Conservation (phyloP, 2,329 filamentous ascomycete genomes). For the Aurifilum marmelostoma region DNA sequence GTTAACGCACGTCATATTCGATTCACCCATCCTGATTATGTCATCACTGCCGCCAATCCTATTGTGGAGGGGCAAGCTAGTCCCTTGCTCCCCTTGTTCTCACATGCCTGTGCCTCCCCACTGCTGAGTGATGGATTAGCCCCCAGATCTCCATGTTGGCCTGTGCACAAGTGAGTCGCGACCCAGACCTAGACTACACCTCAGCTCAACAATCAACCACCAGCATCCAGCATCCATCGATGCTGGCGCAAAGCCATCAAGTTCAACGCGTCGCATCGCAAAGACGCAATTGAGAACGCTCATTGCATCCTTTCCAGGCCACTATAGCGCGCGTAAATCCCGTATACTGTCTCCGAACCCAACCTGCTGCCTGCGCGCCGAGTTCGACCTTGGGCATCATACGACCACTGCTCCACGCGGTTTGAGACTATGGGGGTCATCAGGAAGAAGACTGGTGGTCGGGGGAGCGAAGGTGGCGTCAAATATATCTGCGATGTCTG, state of each 20-base stretch:
- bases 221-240: conserved; percentile 9
- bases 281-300: neutral
- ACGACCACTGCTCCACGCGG: neutral
- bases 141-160: neutral
- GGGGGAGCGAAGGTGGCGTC: conserved; percentile 83
- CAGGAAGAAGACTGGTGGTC: conserved; percentile 87
- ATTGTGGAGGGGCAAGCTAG: neutral
- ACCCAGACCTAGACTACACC: neutral
- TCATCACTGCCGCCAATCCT: neutral
- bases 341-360: neutral
- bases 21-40: neutral
- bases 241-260: neutral
- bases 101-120: conserved; percentile 1
- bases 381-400: no score
- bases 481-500: conserved; percentile 99
- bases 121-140: neutral
- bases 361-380: neutral
- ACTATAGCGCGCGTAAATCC: neutral
- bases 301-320: no score
- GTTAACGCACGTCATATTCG: neutral
- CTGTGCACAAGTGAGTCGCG: conserved; percentile 11
- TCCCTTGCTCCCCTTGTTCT: neutral
- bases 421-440: conserved; percentile 78
- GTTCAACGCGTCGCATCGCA: neutral
- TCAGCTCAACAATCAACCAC: neutral